Conservation (phyloP, 164 flowering plant genomes). For the Litsea cubeba region DNA sequence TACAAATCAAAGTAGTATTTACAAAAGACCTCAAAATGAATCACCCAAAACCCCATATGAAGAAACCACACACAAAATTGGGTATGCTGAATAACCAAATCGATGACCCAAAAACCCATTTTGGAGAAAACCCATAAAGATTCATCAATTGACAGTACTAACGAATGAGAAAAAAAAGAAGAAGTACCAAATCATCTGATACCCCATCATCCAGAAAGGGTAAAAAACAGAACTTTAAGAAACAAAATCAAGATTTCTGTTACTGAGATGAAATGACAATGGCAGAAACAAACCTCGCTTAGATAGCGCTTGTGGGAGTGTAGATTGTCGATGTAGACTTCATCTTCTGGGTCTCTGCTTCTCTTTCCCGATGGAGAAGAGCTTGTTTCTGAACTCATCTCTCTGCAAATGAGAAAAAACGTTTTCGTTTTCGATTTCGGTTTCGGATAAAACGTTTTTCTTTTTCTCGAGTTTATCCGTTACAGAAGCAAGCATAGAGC, state of each 20-base stretch:
- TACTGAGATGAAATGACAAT: not conserved
- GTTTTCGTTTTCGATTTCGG: not conserved
- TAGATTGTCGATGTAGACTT: constrained; percentile 84
- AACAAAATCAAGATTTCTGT: not conserved
- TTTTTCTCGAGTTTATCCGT: not conserved
- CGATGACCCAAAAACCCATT: not conserved
- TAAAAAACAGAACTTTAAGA: not conserved
- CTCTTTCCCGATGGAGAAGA: constrained; percentile 62
- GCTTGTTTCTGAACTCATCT: constrained; percentile 50
- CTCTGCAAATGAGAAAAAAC: not conserved
- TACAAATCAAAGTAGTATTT: not conserved
- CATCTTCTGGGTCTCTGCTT: constrained; percentile 88
- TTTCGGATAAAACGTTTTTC: not conserved
- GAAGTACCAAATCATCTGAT: too few relatives aligned
- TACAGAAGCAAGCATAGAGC: not conserved
- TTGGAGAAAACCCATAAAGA: not conserved
- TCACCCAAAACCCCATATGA: not conserved
- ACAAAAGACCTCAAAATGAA: not conserved
- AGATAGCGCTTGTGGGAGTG: constrained; percentile 91
- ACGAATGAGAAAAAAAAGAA: too few relatives aligned
- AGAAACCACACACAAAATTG: not conserved
- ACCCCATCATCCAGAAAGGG: too few relatives aligned
- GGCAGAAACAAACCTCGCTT: constrained; percentile 59
- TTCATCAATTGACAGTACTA: not conserved
- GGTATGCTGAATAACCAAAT: not conserved